Evolutionary conservation across 1,139 yeast genomes (phyloP).

Genomic region (Geotrichum macrosporum): DNA sequence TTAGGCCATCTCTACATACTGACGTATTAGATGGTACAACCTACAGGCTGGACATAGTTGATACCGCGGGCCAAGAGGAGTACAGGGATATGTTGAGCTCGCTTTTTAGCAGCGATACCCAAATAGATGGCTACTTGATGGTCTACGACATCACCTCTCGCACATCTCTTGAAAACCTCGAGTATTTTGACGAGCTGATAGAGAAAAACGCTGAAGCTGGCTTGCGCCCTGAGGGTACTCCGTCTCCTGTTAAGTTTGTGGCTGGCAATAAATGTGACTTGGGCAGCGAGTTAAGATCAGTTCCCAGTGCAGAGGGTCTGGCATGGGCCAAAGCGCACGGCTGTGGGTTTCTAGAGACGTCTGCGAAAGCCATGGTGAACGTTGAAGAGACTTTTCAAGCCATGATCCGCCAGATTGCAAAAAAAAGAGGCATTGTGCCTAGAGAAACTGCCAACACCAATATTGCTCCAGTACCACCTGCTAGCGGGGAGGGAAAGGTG

Average conservation of each 20-base stretch:
- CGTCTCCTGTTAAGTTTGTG: conserved; percentile 36
- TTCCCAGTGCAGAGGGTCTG: conserved; percentile 76
- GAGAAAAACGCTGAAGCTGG: conserved; percentile 62
- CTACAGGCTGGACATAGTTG: conserved; percentile 37
- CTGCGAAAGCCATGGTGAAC: conserved; percentile 83
- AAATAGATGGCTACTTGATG: conserved; percentile 84
- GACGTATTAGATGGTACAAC: conserved; percentile 30
- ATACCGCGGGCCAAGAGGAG: conserved; percentile 42
- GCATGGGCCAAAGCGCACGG: conserved; percentile 67
- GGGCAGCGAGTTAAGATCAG: conserved; percentile 64
- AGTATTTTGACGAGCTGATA: conserved; percentile 79
- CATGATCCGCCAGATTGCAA: conserved; percentile 54
- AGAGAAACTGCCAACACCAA: not conserved
- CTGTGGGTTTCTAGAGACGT: conserved; percentile 82
- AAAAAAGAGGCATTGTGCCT: too few relatives aligned
- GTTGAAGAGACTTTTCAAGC: conserved; percentile 82
- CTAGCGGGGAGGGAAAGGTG: too few relatives aligned
- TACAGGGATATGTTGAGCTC: conserved; percentile 51
- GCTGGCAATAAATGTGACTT: conserved; percentile 53
- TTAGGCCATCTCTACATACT: conserved; percentile 1
- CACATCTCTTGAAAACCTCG: conserved; percentile 74
- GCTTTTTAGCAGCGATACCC: conserved; percentile 57
- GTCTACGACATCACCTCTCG: conserved; percentile 84
- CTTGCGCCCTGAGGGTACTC: conserved; percentile 23
- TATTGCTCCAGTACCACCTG: too few relatives aligned